These are phyloP conservation scores for Dissophora globulifera DNA, from an alignment of 192 early-diverging fungal genomes.

Conservation along the genomic window DNA sequence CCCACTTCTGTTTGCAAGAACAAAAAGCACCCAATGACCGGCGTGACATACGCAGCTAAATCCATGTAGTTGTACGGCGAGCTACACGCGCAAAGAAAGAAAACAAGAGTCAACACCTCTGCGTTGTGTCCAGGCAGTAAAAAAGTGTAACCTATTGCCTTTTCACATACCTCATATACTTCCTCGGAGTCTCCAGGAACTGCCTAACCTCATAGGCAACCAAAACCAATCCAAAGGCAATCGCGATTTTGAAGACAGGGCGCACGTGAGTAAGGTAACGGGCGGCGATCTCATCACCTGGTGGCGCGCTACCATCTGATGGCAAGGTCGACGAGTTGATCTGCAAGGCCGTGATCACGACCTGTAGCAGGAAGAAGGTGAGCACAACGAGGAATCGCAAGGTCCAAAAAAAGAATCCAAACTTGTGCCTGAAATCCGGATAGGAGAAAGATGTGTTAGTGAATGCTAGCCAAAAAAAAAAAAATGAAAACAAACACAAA, in stretches of 20 bases:
- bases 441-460: neutral
- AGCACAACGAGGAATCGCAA: conserved; percentile 18
- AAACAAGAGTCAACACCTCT: too few relatives aligned
- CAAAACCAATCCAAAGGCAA: conserved; percentile 20
- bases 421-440: conserved; percentile 47
- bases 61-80: conserved; percentile 47
- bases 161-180: conserved; percentile 38
- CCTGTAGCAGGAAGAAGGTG: conserved; percentile 26
- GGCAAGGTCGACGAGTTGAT: neutral
- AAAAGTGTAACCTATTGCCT: too few relatives aligned
- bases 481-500: neutral
- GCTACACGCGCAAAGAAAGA: neutral
- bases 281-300: neutral
- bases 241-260: conserved; percentile 14
- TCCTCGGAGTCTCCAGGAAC: conserved; percentile 25
- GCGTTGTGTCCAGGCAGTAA: too few relatives aligned
- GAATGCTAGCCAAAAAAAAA: neutral
- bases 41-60: conserved; percentile 14
- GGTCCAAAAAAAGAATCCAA: conserved; percentile 34
- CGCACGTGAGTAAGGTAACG: conserved; percentile 18
- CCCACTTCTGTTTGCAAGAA: conserved; percentile 1
- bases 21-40: conserved; percentile 26
- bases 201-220: conserved; percentile 24
- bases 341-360: conserved; percentile 29
- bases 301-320: neutral